These are phyloP conservation scores for Tylopilus sp. DNA, from an alignment of 768 basidiomycete genomes.

Conservation along the genomic window DNA sequence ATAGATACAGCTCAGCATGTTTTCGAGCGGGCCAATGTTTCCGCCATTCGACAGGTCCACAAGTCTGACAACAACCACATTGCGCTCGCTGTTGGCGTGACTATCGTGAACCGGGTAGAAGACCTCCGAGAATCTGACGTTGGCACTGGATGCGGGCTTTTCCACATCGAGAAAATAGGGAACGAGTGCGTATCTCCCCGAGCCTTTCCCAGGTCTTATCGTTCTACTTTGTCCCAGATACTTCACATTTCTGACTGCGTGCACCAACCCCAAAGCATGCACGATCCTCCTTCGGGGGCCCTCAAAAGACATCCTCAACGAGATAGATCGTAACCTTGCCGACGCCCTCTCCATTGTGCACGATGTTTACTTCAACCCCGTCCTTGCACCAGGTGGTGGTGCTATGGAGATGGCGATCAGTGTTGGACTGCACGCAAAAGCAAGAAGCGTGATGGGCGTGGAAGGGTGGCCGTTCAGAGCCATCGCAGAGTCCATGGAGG, in stretches of 20 bases:
- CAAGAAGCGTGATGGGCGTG: slow-evolving; percentile 77
- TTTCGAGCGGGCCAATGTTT: slow-evolving; percentile 81
- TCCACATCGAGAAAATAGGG: slow-evolving; percentile 95
- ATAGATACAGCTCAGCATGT: slow-evolving; percentile 91
- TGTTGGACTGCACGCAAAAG: slow-evolving; percentile 79
- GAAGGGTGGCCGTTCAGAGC: slow-evolving; percentile 91
- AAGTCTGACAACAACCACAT: slow-evolving; percentile 99
- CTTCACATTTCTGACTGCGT: slow-evolving; percentile 96
- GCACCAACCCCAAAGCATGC: slow-evolving; percentile 89
- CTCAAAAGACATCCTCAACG: slow-evolving; percentile 96
- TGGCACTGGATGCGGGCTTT: slow-evolving; percentile 92
- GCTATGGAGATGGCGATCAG: slow-evolving; percentile 98
- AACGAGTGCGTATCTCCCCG: slow-evolving; percentile 61
- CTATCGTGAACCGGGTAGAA: slow-evolving; percentile 95
- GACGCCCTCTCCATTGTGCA: slow-evolving; percentile 98
- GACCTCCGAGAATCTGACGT: slow-evolving; percentile 91
- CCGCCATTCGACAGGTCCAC: slow-evolving; percentile 94
- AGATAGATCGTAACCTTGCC: slow-evolving; percentile 95
- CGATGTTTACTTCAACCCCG: slow-evolving; percentile 94
- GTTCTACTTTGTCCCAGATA: slow-evolving; percentile 56
- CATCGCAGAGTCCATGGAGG: slow-evolving; percentile 95
- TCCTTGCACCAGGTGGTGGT: slow-evolving; percentile 92
- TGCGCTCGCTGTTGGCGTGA: slow-evolving; percentile 91
- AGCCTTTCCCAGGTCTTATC: neutral
- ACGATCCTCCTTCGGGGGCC: slow-evolving; percentile 97